These are phyloP conservation scores for Heritiera fomes DNA, from an alignment of 345 rosid species.

Conservation along the genomic window DNA sequence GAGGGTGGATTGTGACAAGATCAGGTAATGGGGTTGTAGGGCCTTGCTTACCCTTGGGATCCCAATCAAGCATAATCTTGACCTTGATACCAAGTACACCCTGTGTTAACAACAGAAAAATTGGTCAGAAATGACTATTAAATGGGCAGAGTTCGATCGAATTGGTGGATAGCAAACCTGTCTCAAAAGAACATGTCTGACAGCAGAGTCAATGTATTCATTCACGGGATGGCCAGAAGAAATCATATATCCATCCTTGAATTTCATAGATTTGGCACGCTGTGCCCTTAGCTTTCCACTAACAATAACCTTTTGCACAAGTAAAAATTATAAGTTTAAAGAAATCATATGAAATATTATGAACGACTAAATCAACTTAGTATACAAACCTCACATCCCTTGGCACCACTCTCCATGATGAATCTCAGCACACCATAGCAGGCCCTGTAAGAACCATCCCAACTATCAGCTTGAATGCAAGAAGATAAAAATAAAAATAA, in stretches of 20 bases:
- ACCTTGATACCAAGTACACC: constrained; percentile 91
- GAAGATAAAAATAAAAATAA: background rate
- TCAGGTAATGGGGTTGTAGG: constrained; percentile 80
- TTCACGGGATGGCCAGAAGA: constrained; percentile 92
- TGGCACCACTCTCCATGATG: constrained; percentile 90
- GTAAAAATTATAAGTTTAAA: too few relatives aligned
- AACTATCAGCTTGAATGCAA: background rate
- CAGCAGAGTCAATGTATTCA: constrained; percentile 85
- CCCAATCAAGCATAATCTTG: constrained; percentile 90
- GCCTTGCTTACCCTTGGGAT: constrained; percentile 81
- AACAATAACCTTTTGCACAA: constrained; percentile 63
- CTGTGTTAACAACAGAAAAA: constrained; percentile 30
- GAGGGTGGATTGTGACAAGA: constrained; percentile 71
- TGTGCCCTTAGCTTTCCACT: constrained; percentile 88
- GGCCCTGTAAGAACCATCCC: constrained; percentile 44
- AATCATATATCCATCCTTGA: constrained; percentile 94
- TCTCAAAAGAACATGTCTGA: constrained; percentile 83
- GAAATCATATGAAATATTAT: background rate
- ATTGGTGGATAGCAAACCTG: constrained; percentile 46
- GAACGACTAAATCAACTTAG: background rate
- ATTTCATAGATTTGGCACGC: constrained; percentile 95
- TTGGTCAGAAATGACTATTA: background rate
- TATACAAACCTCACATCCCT: constrained; percentile 75
- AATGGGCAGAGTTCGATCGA: background rate
- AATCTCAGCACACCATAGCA: constrained; percentile 87